Conservation (phyloP, 1,284 basidiomycete genomes). For the Apiotrichum laibachii region DNA sequence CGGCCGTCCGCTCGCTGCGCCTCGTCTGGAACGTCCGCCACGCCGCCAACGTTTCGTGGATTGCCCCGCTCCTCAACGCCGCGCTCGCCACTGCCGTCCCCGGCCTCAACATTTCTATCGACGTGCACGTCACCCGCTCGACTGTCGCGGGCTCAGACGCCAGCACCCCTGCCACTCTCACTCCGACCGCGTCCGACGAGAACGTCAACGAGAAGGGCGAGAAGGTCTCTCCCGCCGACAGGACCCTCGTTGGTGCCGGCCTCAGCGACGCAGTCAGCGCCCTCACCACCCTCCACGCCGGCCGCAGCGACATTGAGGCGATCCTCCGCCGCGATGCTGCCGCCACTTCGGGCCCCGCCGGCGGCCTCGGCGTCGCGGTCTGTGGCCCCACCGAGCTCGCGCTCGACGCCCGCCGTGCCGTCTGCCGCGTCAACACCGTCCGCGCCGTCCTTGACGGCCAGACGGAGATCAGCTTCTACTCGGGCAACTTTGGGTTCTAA, state of each 20-base stretch:
- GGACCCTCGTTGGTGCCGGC: neutral
- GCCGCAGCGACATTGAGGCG: constrained; percentile 5
- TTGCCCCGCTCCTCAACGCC: constrained; percentile 21
- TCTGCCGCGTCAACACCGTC: constrained; percentile 18
- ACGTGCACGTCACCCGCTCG: constrained; percentile 26
- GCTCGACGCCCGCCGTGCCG: constrained; percentile 18
- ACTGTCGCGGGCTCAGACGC: neutral
- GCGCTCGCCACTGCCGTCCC: constrained; percentile 8
- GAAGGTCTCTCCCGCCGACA: neutral
- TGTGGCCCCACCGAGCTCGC: constrained; percentile 26
- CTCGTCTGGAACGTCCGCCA: constrained; percentile 40
- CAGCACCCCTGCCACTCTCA: neutral
- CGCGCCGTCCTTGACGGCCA: constrained; percentile 21
- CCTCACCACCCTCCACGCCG: neutral
- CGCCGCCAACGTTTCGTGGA: constrained; percentile 6
- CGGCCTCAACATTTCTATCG: constrained; percentile 11
- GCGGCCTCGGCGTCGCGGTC: constrained; percentile 15
- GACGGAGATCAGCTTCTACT: constrained; percentile 20
- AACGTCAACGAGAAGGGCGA: neutral
- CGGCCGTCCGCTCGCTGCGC: constrained; percentile 23
- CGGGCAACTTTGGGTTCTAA: constrained; percentile 26
- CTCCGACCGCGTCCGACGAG: neutral
- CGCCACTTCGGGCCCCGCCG: neutral
- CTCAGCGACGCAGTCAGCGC: neutral
- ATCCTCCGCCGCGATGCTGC: constrained; percentile 2